Percentiles rank a stretch among this genome's conserved stretches.
Evolutionary conservation across 768 basidiomycete genomes (phyloP).

Genomic region (Macrolepiota dolichaula): DNA sequence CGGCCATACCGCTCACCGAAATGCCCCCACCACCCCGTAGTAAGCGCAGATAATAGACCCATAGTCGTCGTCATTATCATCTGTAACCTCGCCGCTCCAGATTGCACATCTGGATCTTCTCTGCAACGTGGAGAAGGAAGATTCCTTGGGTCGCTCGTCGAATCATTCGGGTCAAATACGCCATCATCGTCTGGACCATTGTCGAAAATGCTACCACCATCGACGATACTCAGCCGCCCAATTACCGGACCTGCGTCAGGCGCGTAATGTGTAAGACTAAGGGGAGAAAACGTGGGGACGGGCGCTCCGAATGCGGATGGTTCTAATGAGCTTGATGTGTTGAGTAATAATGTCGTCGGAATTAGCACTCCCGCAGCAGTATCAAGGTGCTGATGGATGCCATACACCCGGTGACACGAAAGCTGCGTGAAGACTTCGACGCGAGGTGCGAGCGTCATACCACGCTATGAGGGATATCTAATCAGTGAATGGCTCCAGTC

Average conservation of each 20-base stretch:
- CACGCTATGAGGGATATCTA: conserved; percentile 48
- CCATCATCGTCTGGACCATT: conserved; percentile 21
- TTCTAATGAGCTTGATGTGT: conserved; percentile 11
- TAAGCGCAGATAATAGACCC: conserved; percentile 79
- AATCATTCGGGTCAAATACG: conserved; percentile 28
- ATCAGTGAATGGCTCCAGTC: conserved; percentile 10
- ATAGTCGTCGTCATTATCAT: conserved; percentile 73
- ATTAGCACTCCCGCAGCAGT: neutral
- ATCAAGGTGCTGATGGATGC: conserved; percentile 13
- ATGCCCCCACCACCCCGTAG: conserved; percentile 88
- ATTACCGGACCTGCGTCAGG: conserved; percentile 11
- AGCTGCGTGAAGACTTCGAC: conserved; percentile 80
- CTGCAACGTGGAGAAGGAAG: conserved; percentile 36
- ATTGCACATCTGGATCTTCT: conserved; percentile 58
- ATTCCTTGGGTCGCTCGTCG: conserved; percentile 9
- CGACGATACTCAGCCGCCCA: neutral
- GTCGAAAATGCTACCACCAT: neutral
- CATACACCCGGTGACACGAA: conserved; percentile 58
- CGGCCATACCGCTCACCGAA: conserved; percentile 79
- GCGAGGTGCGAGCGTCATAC: conserved; percentile 79
- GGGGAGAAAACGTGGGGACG: conserved; percentile 24
- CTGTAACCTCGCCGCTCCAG: conserved; percentile 68
- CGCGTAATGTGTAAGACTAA: conserved; percentile 9
- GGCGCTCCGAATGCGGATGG: conserved; percentile 13
- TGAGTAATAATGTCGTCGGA: neutral